Base-by-base conservation (phyloP, 768 basidiomycete genomes). In the Podaxis sp. region DNA sequence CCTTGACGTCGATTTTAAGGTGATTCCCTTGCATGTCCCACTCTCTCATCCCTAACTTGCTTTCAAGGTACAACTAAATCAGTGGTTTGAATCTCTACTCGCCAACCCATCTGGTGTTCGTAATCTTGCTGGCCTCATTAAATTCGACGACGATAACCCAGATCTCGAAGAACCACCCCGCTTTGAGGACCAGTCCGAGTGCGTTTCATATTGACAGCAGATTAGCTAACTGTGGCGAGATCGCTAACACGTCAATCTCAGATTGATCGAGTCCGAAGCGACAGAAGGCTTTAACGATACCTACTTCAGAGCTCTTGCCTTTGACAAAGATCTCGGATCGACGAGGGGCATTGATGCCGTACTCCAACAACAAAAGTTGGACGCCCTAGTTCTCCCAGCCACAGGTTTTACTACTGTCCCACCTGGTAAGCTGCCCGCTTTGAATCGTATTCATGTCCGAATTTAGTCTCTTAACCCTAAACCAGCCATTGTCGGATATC, bases 401-500 rank as follows among this genome's bases (percentile, higher is more conserved):
- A 65, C 70, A 13, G 76, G 74, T 16, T 69, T 77, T 28, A 76
- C 76, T 5, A 74, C 73, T n/a, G 65, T 65, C 1, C 78, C 77
- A 11, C 74, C 76, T 63, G 78, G 78, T 77, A 55, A 52, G 66
- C 21, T 11, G 5, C 1, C 16, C 37, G 13, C 40, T 44, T 56
- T 32, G 7, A 6, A 6, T 27, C 16, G 14, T 10, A 35, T 46
- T 6, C 27, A 14, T 28, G 44, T 23, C 68, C 63, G 16, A 65
- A 72, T 54, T 59, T 57, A 23, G 18, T 38, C 48, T 32, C 7
- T 32, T 62, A 7, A 5, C 59, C 65, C 2, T 9, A 21, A 40
- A 51, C 66, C 71, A 71, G 87, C 85, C 3, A 80, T 87, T 58
- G 82, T 84, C 4, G 87, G 86, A 6, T 88, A 87, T 64, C 87